phyloP scores from a whole-genome alignment of 2,329 filamentous ascomycete genomes.

The Pseudogymnoascus sp. region DNA sequence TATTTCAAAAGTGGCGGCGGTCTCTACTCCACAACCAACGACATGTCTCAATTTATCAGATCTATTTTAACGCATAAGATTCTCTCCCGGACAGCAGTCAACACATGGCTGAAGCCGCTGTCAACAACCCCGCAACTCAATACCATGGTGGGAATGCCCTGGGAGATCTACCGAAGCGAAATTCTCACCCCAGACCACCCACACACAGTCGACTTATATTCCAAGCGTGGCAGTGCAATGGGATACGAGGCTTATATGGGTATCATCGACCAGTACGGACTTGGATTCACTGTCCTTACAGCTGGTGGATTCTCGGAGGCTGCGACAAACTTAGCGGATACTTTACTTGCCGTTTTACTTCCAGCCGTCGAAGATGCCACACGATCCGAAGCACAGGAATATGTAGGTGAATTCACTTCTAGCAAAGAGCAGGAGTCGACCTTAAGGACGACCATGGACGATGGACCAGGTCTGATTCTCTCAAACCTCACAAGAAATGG shows the following conservation, averaged over 20 bases:
- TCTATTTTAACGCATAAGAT: slow-evolving; percentile 4
- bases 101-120: slow-evolving; percentile 12
- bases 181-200: not conserved
- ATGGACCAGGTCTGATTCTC: not conserved
- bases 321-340: not conserved
- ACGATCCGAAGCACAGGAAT: not conserved
- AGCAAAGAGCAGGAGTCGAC: not conserved
- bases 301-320: not conserved
- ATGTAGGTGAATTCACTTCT: not conserved
- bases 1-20: slow-evolving; percentile 29
- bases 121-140: slow-evolving; percentile 3
- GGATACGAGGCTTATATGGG: not conserved
- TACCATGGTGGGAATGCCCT: slow-evolving; percentile 4
- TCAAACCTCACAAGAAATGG: slow-evolving; percentile 4
- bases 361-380: not conserved
- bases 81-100: not conserved
- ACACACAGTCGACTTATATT: slow-evolving; percentile 2
- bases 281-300: not conserved
- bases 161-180: slow-evolving; percentile 5
- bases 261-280: not conserved
- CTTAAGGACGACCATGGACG: not conserved
- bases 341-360: not conserved
- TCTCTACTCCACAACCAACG: slow-evolving; percentile 29
- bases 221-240: slow-evolving; percentile 4
- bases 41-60: slow-evolving; percentile 24